Conservation (phyloP, 331 rosid species). For the Quercus phellos region DNA sequence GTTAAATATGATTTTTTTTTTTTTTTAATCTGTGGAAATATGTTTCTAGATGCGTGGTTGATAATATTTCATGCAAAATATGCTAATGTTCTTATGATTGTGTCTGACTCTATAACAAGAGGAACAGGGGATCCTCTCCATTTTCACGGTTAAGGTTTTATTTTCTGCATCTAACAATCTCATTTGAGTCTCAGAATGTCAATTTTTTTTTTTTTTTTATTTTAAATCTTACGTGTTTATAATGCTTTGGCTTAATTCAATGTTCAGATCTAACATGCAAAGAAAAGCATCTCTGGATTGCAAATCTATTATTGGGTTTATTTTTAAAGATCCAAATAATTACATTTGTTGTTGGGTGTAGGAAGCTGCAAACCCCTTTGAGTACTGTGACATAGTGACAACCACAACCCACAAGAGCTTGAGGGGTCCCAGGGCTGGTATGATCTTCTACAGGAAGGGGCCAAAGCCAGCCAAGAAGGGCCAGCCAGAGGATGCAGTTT, state of each 20-base stretch:
- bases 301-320: too few relatives aligned
- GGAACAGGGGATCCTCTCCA: too few relatives aligned
- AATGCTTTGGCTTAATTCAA: background rate
- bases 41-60: too few relatives aligned
- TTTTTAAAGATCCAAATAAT: background rate
- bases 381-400: slow-evolving; percentile 87
- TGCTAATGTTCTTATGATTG: too few relatives aligned
- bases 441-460: slow-evolving; percentile 97
- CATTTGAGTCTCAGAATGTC: background rate
- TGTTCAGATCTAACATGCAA: background rate
- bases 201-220: background rate
- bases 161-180: background rate
- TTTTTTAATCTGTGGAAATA: too few relatives aligned
- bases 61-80: too few relatives aligned
- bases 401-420: slow-evolving; percentile 97
- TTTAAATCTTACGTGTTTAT: background rate
- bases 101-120: too few relatives aligned
- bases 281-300: background rate
- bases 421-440: slow-evolving; percentile 97
- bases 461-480: slow-evolving; percentile 97
- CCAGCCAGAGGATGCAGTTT: slow-evolving; percentile 80
- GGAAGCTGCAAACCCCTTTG: slow-evolving; percentile 87
- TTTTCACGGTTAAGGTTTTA: too few relatives aligned
- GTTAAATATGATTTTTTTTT: too few relatives aligned
- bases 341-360: slow-evolving; percentile 10